Evolutionary conservation across 352 stramenopile genomes (phyloP), one percentile per base, ranked within the genome.

Genomic region (Globisporangium spiculum): DNA sequence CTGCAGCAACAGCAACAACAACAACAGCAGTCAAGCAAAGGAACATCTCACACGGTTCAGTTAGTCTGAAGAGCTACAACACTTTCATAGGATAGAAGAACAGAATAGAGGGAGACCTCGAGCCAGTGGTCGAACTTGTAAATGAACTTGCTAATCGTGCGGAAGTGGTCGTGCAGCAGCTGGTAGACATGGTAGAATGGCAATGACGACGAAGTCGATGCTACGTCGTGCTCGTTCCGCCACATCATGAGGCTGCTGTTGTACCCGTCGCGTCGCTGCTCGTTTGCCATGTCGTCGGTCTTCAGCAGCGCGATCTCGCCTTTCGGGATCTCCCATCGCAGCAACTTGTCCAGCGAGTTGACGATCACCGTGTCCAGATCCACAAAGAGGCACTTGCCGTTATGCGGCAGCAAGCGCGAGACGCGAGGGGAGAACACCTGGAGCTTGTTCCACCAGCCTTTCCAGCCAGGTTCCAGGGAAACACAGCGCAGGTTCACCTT

Each of bases 51-150:
- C 12, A 8, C 36, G 16, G 41, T n/a, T 48, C 4, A 5, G 41
- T 48, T 20, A 48, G 41, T 2, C n/a, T 50, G 44, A 50, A 22
- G 44, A 22, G 30, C 30, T 32, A 2, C 16, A 44, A 44, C 5
- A 50, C 8, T 22, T 22, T 9, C 44, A 50, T 22, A 50, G 44
- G 44, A 50, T 50, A 32, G 30, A 32, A 50, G 44, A 50, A 50
- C 9, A 41, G 26, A 50, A 8, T 22, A 6, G 10, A 53, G 27
- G n/a, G 14, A 4, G n/a, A 53, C 76, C 79, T 96, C 88, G 22
- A 95, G 75, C 88, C 85, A 96, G 62, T 96, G 89, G 60, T 96
- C 89, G 60, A 96, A 88, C 69, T 93, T 93, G 78, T 96, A 93
- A 60, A 96, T 91, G 57, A 80, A 84, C 36, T 68, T 73, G 36